phyloP scores from a whole-genome alignment of 176 grass and related monocot genomes.

The Canna indica region DNA sequence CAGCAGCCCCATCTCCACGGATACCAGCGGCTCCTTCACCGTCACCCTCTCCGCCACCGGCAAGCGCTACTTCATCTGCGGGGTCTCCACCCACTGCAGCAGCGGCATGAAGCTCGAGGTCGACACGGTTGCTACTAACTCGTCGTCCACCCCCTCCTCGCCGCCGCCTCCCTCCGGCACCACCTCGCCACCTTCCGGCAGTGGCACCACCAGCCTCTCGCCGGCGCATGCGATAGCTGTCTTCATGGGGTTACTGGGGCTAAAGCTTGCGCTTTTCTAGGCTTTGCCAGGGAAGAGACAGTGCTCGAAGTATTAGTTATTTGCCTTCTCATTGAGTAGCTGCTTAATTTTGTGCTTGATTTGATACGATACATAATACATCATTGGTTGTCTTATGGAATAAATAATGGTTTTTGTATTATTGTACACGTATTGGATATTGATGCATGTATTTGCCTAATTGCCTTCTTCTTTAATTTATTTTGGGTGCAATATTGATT shows the following conservation, averaged over 20 bases:
- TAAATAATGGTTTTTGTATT: too few relatives aligned
- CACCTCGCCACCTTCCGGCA: conserved; percentile 4
- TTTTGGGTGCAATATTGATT: too few relatives aligned
- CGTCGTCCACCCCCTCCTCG: conserved; percentile 10
- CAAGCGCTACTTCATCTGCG: conserved; percentile 79
- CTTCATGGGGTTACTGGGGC: not conserved
- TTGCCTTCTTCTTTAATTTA: too few relatives aligned
- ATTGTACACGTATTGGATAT: too few relatives aligned
- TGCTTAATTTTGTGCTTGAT: too few relatives aligned
- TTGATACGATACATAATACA: too few relatives aligned
- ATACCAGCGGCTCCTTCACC: conserved; percentile 23
- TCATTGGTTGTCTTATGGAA: too few relatives aligned
- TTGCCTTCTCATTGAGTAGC: too few relatives aligned
- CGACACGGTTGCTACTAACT: conserved; percentile 13
- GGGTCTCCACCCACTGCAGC: conserved; percentile 45
- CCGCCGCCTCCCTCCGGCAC: conserved; percentile 6
- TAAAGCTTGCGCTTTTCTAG: not conserved
- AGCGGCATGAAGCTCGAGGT: conserved; percentile 72
- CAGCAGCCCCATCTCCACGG: conserved; percentile 25
- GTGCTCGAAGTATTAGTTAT: not conserved
- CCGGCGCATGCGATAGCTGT: not conserved
- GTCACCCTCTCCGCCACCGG: conserved; percentile 36
- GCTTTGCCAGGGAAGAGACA: conserved; percentile 5
- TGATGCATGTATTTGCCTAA: too few relatives aligned
- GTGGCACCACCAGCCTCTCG: conserved; percentile 21